Percentiles rank a stretch among this genome's conserved stretches.
phyloP scores from a whole-genome alignment of 1,284 basidiomycete species.

The Neonothopanus nambi region DNA sequence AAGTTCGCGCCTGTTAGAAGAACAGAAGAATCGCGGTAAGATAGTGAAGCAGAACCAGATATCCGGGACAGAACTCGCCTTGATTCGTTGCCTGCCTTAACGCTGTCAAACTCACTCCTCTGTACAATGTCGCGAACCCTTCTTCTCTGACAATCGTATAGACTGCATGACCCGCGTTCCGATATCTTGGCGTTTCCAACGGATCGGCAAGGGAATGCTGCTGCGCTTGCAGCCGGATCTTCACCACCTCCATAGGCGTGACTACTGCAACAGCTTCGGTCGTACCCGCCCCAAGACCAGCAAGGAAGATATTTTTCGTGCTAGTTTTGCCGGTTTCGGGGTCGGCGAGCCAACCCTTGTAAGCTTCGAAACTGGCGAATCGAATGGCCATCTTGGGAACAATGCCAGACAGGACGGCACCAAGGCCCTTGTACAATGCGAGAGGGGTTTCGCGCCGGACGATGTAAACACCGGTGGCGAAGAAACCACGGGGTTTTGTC shows the following conservation, averaged over 20 bases:
- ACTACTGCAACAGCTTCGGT: slow-evolving; percentile 95
- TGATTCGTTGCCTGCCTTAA: slow-evolving; percentile 98
- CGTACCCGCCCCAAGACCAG: slow-evolving; percentile 91
- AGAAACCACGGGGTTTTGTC: slow-evolving; percentile 92
- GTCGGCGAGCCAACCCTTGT: slow-evolving; percentile 85
- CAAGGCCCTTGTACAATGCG: slow-evolving; percentile 97
- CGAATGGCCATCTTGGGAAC: slow-evolving; percentile 99
- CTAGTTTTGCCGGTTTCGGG: slow-evolving; percentile 76
- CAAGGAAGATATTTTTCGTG: slow-evolving; percentile 79
- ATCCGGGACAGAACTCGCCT: slow-evolving; percentile 58
- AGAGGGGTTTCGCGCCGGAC: slow-evolving; percentile 90
- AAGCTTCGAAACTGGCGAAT: slow-evolving; percentile 96
- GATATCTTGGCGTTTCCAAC: slow-evolving; percentile 89
- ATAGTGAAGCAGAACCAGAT: neutral
- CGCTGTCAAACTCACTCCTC: slow-evolving; percentile 93
- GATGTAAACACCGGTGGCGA: slow-evolving; percentile 91
- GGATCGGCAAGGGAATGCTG: slow-evolving; percentile 98
- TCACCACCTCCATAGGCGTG: slow-evolving; percentile 99
- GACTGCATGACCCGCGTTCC: slow-evolving; percentile 95
- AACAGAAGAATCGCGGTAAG: slow-evolving; percentile 16
- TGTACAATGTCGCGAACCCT: slow-evolving; percentile 84
- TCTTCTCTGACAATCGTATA: slow-evolving; percentile 96
- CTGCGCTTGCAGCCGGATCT: slow-evolving; percentile 98
- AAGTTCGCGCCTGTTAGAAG: slow-evolving; percentile 84
- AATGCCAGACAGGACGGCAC: slow-evolving; percentile 96